Evolutionary conservation across 2,329 filamentous ascomycete genomes (phyloP).

Genomic region (Neofusicoccum sp.): DNA sequence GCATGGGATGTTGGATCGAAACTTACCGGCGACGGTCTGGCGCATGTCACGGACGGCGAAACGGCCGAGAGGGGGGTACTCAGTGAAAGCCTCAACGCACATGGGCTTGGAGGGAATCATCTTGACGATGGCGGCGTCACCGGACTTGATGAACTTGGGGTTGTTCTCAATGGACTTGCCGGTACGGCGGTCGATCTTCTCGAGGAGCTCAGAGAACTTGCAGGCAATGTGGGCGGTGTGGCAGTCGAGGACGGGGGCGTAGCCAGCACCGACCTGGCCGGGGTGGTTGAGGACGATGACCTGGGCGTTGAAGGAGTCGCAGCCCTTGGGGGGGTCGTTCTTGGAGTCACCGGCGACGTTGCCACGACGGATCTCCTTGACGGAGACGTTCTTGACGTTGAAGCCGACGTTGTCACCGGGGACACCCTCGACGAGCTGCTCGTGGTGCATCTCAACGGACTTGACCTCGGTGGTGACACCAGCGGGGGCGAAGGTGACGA

Average conservation of each 20-base stretch:
- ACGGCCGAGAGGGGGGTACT: slow-evolving; percentile 98
- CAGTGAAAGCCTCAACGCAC: slow-evolving; percentile 99
- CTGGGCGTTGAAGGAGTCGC: slow-evolving; percentile 97
- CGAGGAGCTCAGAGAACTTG: slow-evolving; percentile 98
- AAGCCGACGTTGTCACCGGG: slow-evolving; percentile 99
- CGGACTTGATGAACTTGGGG: slow-evolving; percentile 99
- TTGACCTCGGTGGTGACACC: slow-evolving; percentile 99
- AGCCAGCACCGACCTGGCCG: slow-evolving; percentile 97
- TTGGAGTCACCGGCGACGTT: slow-evolving; percentile 99
- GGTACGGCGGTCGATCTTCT: slow-evolving; percentile 99
- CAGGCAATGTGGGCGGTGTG: slow-evolving; percentile 99
- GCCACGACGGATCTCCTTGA: slow-evolving; percentile 99
- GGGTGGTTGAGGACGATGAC: slow-evolving; percentile 99
- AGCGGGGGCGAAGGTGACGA: slow-evolving; percentile 97
- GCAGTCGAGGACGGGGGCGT: slow-evolving; percentile 98
- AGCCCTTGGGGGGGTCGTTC: slow-evolving; percentile 91
- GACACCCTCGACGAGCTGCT: slow-evolving; percentile 91
- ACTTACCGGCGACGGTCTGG: slow-evolving; percentile 36
- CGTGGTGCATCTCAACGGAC: slow-evolving; percentile 99
- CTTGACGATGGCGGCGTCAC: slow-evolving; percentile 99
- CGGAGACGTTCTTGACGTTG: slow-evolving; percentile 99
- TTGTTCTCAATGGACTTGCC: slow-evolving; percentile 89
- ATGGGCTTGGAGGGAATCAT: slow-evolving; percentile 99
- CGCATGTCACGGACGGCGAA: slow-evolving; percentile 99
- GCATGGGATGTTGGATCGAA: slow-evolving; percentile 9